Percentiles rank a stretch among this genome's conserved stretches.
phyloP scores from a whole-genome alignment of 106 monocot species.

The Acorus gramineus region DNA sequence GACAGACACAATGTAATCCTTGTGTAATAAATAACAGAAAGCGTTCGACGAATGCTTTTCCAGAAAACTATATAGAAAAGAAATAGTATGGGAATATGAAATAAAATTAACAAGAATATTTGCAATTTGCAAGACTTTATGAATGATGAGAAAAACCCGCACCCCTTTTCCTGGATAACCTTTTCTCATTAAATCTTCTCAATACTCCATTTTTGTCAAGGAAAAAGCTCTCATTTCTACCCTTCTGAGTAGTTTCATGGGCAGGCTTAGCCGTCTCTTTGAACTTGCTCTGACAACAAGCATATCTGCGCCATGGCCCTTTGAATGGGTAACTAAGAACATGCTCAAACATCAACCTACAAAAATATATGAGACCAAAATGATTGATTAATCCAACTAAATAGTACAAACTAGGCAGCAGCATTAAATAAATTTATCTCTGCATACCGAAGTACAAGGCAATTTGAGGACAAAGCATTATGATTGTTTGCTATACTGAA shows the following conservation, averaged over 20 bases:
- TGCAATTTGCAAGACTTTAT: not conserved
- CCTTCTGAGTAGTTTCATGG: slow-evolving; percentile 6
- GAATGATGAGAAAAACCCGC: slow-evolving; percentile 1
- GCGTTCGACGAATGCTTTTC: too few species aligned
- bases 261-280: slow-evolving; percentile 14
- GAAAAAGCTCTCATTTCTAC: slow-evolving; percentile 22
- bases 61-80: too few species aligned
- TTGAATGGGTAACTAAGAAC: slow-evolving; percentile 5
- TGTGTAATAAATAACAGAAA: too few species aligned
- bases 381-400: too few species aligned
- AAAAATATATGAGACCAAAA: not conserved
- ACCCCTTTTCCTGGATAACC: slow-evolving; percentile 69
- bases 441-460: too few species aligned
- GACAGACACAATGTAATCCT: too few species aligned
- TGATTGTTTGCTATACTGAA: too few species aligned
- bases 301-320: slow-evolving; percentile 12
- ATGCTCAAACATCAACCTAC: slow-evolving; percentile 36
- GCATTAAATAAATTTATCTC: too few species aligned
- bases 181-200: slow-evolving; percentile 47
- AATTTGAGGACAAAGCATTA: too few species aligned
- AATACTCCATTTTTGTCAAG: slow-evolving; percentile 55
- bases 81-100: not conserved
- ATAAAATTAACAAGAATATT: not conserved
- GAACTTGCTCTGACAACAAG: slow-evolving; percentile 1
- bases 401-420: too few species aligned